These are phyloP conservation scores for Cerioporus squamosus DNA, from an alignment of 1,284 basidiomycete genomes.

Conservation along the genomic window DNA sequence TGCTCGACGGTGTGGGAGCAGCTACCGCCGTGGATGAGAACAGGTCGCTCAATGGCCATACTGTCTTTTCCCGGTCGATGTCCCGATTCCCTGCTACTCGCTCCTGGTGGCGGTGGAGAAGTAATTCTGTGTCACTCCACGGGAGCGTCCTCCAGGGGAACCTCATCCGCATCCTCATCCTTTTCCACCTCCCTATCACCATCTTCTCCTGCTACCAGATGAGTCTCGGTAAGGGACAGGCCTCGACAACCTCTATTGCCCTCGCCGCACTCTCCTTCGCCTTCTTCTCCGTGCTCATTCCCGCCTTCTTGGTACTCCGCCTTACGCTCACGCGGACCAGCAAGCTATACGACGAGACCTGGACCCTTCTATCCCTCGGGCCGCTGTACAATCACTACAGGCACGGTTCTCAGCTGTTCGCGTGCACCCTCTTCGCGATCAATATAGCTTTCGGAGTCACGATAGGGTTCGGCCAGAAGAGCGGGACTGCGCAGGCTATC, in stretches of 20 bases:
- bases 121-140: conserved; percentile 76
- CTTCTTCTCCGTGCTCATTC: conserved; percentile 80
- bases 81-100: conserved; percentile 32
- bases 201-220: conserved; percentile 91
- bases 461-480: conserved; percentile 88
- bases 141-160: conserved; percentile 85
- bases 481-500: conserved; percentile 90
- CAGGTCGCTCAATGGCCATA: conserved; percentile 54
- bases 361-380: conserved; percentile 88
- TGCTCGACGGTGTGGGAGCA: conserved; percentile 43
- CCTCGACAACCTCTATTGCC: conserved; percentile 61
- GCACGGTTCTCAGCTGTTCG: conserved; percentile 90
- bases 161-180: conserved; percentile 84
- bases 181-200: conserved; percentile 95
- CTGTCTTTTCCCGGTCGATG: conserved; percentile 37
- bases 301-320: conserved; percentile 74
- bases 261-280: conserved; percentile 80
- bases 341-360: conserved; percentile 94
- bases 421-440: conserved; percentile 77
- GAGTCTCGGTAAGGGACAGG: conserved; percentile 55
- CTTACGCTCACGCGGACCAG: conserved; percentile 82
- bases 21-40: conserved; percentile 50
- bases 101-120: conserved; percentile 62
- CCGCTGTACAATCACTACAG: conserved; percentile 97
- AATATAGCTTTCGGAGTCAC: conserved; percentile 84